A percentile compares a stretch with the other conserved stretches of the same genome.
These are phyloP conservation scores for Nidula microcarpa DNA, from an alignment of 768 basidiomycete genomes.

Conservation along the genomic window DNA sequence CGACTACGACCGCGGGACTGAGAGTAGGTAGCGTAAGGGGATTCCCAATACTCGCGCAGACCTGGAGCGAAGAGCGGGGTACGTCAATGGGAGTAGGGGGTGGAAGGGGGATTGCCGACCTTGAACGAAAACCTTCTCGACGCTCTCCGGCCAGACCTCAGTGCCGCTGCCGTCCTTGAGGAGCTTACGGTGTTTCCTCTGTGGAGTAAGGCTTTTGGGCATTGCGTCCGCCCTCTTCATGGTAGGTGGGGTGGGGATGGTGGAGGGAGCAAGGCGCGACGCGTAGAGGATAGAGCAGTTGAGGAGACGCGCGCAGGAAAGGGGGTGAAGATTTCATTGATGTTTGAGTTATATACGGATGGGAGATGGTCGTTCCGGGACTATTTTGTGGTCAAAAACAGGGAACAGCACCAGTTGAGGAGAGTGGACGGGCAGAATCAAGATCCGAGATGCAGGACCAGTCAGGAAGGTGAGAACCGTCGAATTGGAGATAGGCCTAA, in stretches of 20 bases:
- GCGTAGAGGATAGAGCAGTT: constrained; percentile 15
- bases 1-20: constrained; percentile 71
- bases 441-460: constrained; percentile 49
- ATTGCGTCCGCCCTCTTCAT: constrained; percentile 25
- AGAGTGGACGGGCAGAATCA: constrained; percentile 19
- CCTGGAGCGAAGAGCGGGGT: constrained; percentile 33
- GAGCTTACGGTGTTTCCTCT: constrained; percentile 80
- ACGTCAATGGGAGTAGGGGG: constrained; percentile 1
- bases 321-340: constrained; percentile 7
- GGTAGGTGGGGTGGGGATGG: constrained; percentile 4
- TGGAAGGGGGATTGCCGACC: constrained; percentile 32
- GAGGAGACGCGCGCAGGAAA: constrained; percentile 10
- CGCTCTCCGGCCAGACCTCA: constrained; percentile 80
- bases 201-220: constrained; percentile 57
- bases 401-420: constrained; percentile 16
- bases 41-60: constrained; percentile 75
- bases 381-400: constrained; percentile 18
- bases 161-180: constrained; percentile 74
- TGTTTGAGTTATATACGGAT: constrained; percentile 20
- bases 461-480: constrained; percentile 50
- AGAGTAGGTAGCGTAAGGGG: constrained; percentile 74
- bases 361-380: constrained; percentile 11
- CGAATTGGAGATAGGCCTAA: constrained; percentile 37
- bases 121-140: constrained; percentile 76
- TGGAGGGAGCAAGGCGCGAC: constrained; percentile 10